Evolutionary conservation across 495 filamentous ascomycete genomes (phyloP).

Genomic region (Hypoxylon cercidicola): DNA sequence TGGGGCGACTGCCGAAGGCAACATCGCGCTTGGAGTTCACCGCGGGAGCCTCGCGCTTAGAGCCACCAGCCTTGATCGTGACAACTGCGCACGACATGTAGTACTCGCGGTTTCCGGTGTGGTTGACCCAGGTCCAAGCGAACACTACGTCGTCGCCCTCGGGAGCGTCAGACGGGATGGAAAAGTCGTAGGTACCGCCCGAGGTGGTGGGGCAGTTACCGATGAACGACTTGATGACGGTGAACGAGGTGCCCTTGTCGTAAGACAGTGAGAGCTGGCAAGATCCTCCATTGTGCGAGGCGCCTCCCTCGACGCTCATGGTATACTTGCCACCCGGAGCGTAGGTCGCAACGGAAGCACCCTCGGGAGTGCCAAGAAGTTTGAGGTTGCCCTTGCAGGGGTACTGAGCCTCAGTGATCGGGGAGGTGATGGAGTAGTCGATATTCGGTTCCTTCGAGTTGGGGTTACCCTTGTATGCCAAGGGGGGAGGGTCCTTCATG

Average conservation of each 20-base stretch:
- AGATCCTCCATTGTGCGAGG: conserved; percentile 70
- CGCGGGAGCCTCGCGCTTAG: conserved; percentile 42
- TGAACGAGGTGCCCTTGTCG: conserved; percentile 69
- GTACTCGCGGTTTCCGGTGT: conserved; percentile 73
- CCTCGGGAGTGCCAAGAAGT: conserved; percentile 59
- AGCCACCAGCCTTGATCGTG: conserved; percentile 57
- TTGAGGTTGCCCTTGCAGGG: conserved; percentile 76
- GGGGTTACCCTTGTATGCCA: conserved; percentile 64
- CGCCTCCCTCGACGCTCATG: conserved; percentile 66
- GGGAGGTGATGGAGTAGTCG: conserved; percentile 69
- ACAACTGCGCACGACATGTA: conserved; percentile 75
- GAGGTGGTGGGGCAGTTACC: conserved; percentile 66
- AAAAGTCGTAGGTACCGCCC: conserved; percentile 65
- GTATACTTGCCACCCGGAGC: conserved; percentile 66
- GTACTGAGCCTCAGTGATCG: conserved; percentile 63
- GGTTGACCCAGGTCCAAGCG: conserved; percentile 74
- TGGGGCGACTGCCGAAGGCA: conserved; percentile 63
- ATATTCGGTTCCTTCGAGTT: conserved; percentile 51
- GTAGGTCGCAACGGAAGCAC: conserved; percentile 59
- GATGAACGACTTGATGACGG: conserved; percentile 72
- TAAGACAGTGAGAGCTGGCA: conserved; percentile 73
- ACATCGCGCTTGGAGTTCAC: conserved; percentile 42
- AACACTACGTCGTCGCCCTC: conserved; percentile 67
- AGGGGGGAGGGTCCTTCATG: conserved; percentile 65
- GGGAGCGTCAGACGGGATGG: conserved; percentile 69